Base-by-base conservation (phyloP, 2,329 filamentous ascomycete species). In the Exophiala phaeomuriformis region DNA sequence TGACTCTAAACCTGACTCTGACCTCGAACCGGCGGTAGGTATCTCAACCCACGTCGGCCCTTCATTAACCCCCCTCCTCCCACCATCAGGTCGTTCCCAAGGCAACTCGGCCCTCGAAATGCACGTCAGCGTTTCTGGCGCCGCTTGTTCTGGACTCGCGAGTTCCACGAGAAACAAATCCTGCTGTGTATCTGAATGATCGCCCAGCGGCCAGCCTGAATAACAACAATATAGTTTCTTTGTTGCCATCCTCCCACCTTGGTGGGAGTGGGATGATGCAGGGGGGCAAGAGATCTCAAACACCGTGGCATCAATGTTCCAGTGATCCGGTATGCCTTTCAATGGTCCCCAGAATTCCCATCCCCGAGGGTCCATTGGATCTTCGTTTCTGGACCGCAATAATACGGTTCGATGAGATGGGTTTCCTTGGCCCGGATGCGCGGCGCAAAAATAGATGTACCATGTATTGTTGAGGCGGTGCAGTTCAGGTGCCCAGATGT, bases 401-500 rank as follows among this genome's bases (percentile, higher is more conserved):
- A 62, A 19, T 1, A 61, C 42, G 3, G 61, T 63, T 3, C 61
- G 53, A 28, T 62, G 60, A 1, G 51, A 57, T 3, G 51, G 10
- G 40, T 62, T 63, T 12, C 58, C 60, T 10, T 47, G 12, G n/a
- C 54, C 58, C 10, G 59, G 60, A 9, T 57, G 59, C 5, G 56
- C 58, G 37, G 44, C 61, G 31, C 56, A 59, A 33, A 61, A 75
- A 64, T 80, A 80, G 55, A 79, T 69, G 64, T 78, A 81, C 78
- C 78, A 81, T 27, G 70, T 70, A 0, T 72, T 74, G 36, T 72
- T 65, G 29, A 80, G 67, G 45, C 65, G 65, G 62, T 81, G 78
- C 0, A 81, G 68, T 66, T 81, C 78, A 0, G 78, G 78, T 0
- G 78, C 78, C 78, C 78, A 81, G 32, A 81, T 67, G 57, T 71